These are phyloP conservation scores for Pseudogymnoascus sp. DNA, from an alignment of 2,329 filamentous ascomycete species.

Conservation along the genomic window DNA sequence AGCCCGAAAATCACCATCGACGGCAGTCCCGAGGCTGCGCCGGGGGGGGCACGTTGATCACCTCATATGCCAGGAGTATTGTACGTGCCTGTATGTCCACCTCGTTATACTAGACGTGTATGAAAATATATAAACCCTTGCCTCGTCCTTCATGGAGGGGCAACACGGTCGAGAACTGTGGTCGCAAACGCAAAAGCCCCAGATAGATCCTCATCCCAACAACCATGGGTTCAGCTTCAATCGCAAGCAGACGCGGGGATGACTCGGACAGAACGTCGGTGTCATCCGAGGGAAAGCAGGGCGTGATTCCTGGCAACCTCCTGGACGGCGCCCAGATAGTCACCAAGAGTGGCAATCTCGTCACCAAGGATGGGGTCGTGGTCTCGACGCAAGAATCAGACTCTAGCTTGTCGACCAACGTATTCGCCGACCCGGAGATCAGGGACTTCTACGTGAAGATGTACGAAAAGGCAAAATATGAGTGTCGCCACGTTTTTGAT, in stretches of 20 bases:
- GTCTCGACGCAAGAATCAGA: constrained; percentile 10
- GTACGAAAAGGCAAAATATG: constrained; percentile 24
- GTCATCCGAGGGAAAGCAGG: neutral
- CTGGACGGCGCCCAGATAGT: constrained; percentile 10
- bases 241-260: neutral
- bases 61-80: neutral
- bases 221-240: neutral
- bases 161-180: constrained; percentile 8
- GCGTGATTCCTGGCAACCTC: constrained; percentile 3
- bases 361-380: constrained; percentile 14
- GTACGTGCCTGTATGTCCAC: neutral
- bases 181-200: neutral
- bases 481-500: constrained; percentile 23
- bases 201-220: neutral
- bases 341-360: constrained; percentile 8
- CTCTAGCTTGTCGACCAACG: constrained; percentile 10
- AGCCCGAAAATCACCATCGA: neutral
- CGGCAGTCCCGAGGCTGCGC: neutral
- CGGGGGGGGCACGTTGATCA: neutral
- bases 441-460: constrained; percentile 18
- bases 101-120: neutral
- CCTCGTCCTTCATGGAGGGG: neutral
- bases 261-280: constrained; percentile 1
- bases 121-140: constrained; percentile 2
- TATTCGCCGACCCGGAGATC: constrained; percentile 24